These are phyloP conservation scores for Colletotrichum aenigma DNA, from an alignment of 2,329 filamentous ascomycete genomes.

Conservation along the genomic window DNA sequence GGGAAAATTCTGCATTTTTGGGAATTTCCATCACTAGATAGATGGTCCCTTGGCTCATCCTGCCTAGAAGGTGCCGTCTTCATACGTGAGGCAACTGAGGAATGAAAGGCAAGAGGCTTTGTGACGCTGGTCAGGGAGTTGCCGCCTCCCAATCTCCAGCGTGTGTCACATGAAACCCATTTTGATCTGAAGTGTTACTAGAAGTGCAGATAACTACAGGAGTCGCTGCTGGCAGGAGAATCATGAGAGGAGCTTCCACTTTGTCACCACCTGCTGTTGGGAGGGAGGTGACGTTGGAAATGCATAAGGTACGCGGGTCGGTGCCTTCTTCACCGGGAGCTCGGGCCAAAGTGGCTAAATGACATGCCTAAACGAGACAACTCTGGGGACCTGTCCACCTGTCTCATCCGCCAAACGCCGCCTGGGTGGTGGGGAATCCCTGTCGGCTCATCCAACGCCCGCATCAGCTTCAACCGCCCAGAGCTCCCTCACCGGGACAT, in stretches of 20 bases:
- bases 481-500: slow-evolving; percentile 4
- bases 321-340: background rate
- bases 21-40: background rate
- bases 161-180: background rate
- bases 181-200: background rate
- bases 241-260: background rate
- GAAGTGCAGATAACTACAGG: background rate
- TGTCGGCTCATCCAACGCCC: background rate
- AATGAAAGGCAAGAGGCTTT: background rate
- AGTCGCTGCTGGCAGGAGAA: background rate
- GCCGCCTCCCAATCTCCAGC: background rate
- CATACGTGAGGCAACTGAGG: rapidly evolving
- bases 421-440: slow-evolving; percentile 13
- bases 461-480: slow-evolving; percentile 9
- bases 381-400: background rate
- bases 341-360: slow-evolving; percentile 3
- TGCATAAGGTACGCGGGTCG: background rate
- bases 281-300: background rate
- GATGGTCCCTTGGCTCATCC: background rate
- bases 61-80: background rate
- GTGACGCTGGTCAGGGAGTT: background rate
- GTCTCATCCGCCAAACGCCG: background rate
- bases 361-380: background rate
- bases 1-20: background rate
- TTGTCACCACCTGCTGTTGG: background rate